Base-by-base conservation (phyloP, 2,329 filamentous ascomycete genomes). In the Penicillium crustosum region DNA sequence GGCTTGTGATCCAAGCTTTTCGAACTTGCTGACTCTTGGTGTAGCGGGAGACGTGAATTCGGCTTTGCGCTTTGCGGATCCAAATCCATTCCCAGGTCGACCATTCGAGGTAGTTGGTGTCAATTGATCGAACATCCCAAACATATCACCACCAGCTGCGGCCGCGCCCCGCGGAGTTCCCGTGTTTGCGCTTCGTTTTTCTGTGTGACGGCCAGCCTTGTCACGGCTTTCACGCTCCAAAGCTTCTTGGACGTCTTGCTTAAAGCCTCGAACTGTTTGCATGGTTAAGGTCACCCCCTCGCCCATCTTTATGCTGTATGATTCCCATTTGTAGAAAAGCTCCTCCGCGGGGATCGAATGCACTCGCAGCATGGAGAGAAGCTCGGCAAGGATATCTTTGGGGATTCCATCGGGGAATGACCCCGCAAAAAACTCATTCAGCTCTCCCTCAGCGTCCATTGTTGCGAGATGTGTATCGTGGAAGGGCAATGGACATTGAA, bases 301-400 rank as follows among this genome's bases (percentile, higher is more conserved):
- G 25, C 93, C 91, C 87, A 97, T 92, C 76, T 93, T 96, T 73
- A 99, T 89, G 75, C 90, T 93, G 81, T 97, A 97, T 0, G 92
- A 93, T 75, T 99, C 94, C 94, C 94, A 99, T 82, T 97, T 97
- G 85, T 91, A 97, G 76, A 91, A 97, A 27, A 97, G 82, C 72
- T 97, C 94, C 73, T 97, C 88, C 35, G 87, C 82, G 17, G 87
- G 85, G 60, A 97, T 83, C 48, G 86, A 86, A 77, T 97, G 91
- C 59, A 97, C 82, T 54, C 88, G 87, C 78, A 94, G 84, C 72
- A 96, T 95, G 58, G 91, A 95, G 71, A 89, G 84, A 65, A 99
- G 81, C 77, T 97, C 93, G 53, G 83, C 79, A 63, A 91, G 79
- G 57, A 97, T 84, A 74, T 97, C 93, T 62, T 86, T 79, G 61